These are phyloP conservation scores for Rasamsonia emersonii DNA, from an alignment of 2,329 filamentous ascomycete species.

Conservation along the genomic window DNA sequence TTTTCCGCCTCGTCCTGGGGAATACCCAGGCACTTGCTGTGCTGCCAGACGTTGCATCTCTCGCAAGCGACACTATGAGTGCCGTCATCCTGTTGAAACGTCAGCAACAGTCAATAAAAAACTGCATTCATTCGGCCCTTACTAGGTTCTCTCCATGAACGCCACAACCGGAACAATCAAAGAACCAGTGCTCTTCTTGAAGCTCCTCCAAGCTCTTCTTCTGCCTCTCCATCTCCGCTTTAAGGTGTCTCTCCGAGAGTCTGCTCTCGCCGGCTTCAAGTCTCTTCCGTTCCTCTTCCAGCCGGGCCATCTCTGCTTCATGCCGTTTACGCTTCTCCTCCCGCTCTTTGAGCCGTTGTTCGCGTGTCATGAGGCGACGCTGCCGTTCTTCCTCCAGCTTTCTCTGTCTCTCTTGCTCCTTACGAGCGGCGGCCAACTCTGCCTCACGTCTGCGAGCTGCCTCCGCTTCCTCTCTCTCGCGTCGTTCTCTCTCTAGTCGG, in stretches of 20 bases:
- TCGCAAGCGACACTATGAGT: conserved; percentile 92
- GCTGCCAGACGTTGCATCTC: conserved; percentile 90
- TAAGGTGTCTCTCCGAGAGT: conserved; percentile 69
- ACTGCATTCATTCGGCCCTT: conserved; percentile 16
- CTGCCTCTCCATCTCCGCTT: conserved; percentile 71
- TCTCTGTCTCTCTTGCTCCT: conserved; percentile 50
- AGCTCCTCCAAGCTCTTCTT: conserved; percentile 68
- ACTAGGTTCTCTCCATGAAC: conserved; percentile 72
- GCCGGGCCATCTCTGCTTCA: conserved; percentile 70
- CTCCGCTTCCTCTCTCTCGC: conserved; percentile 62
- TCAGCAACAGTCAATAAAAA: conserved; percentile 14
- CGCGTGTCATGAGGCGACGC: conserved; percentile 70
- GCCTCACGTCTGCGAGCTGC: conserved; percentile 57
- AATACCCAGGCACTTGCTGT: conserved; percentile 84
- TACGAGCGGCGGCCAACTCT: conserved; percentile 56
- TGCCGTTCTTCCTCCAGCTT: conserved; percentile 69
- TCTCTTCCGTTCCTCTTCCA: conserved; percentile 67
- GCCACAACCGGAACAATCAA: conserved; percentile 84
- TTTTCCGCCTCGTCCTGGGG: conserved; percentile 69
- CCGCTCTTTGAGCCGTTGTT: conserved; percentile 76
- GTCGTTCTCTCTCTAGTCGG: conserved; percentile 68
- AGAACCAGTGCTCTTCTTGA: conserved; percentile 76
- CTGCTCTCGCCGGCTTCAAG: conserved; percentile 49
- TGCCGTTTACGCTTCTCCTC: conserved; percentile 75
- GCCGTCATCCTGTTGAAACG: conserved; percentile 62